Evolutionary conservation across 495 filamentous ascomycete species (phyloP), one percentile per base, ranked within the genome.

Genomic region (Penicillium flavigenum): DNA sequence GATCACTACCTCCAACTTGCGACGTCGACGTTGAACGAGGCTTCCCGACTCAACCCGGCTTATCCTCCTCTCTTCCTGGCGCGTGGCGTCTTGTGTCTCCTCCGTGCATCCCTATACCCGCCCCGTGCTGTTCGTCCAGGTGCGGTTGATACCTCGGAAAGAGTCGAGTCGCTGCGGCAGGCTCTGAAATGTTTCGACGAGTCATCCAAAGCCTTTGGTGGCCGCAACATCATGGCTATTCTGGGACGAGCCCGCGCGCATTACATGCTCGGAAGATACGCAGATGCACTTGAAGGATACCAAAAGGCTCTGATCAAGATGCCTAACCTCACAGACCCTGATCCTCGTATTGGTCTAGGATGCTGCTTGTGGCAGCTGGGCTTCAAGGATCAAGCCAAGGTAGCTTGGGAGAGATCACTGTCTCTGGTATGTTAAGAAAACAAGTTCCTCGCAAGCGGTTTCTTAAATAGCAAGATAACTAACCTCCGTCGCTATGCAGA

Each of bases 351-450:
- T 59, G 94, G 94, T 45, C 87, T 98, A 61, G 94, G 94, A 20
- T 92, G 92, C 70, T 98, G 94, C 70, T 86, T 93, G 58, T 98
- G 94, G 94, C 90, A 93, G 66, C 79, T 98, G 12, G 91, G 91
- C 19, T 88, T 87, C 78, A 96, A 96, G 70, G 92, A 96, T 27
- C 89, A 96, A 63, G 95, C 95, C 12, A 90, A 88, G 64, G 72
- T 75, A 24, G 91, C 94, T 7, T 98, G 93, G 93, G 89, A 96
- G 67, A 81, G 94, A 59, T 82, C 88, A 14, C 70, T 98, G 24
- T 86, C 94, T 64, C 75, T 97, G 70, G 79, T 81, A 69, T 65
- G 73, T 32, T 26, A 26, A 26, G 24, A 6, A 3, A 20, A 19
- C n/a, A 2, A 1, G 14, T 29, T 19, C 0, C 46, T 19, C 39